Percentiles rank a stretch among this genome's conserved stretches.
Conservation (phyloP, 129 eudicot genomes). For the Smallanthus sonchifolius region DNA sequence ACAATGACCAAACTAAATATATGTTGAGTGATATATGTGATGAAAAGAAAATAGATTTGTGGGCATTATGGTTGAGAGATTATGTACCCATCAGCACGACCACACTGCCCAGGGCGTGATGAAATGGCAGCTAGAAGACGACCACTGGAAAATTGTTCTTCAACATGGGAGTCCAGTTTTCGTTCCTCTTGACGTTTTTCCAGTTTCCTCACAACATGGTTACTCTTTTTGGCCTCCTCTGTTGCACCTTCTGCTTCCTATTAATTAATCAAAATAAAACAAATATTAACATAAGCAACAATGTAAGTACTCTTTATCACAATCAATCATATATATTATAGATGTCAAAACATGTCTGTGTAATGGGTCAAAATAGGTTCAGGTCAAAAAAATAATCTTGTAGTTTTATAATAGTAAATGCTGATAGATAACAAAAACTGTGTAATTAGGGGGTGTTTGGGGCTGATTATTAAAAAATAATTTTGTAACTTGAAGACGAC, state of each 20-base stretch:
- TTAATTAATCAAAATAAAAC: background rate
- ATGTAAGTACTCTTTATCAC: background rate
- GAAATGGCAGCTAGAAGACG: constrained; percentile 78
- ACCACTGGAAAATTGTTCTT: constrained; percentile 79
- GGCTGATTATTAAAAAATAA: no score
- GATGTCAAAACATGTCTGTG: background rate
- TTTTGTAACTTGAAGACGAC: no score
- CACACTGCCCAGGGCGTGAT: constrained; percentile 91
- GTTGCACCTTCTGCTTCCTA: constrained; percentile 55
- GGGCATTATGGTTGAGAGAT: background rate
- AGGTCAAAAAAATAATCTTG: background rate
- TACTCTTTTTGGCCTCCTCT: constrained; percentile 76
- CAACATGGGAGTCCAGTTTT: constrained; percentile 63
- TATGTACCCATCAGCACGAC: constrained; percentile 84
- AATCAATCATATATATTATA: background rate
- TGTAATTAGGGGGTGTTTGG: background rate
- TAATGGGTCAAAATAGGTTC: background rate
- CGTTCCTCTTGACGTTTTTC: constrained; percentile 75
- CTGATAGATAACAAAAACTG: background rate
- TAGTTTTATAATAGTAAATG: no score
- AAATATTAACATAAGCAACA: background rate
- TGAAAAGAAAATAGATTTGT: background rate
- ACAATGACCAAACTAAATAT: background rate
- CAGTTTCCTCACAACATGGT: constrained; percentile 63
- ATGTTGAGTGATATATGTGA: background rate